Evolutionary conservation across 225 moss, liverwort and hornwort species (phyloP), one percentile per base, ranked within the genome.

Genomic region (Pseudoscleropodium purum): DNA sequence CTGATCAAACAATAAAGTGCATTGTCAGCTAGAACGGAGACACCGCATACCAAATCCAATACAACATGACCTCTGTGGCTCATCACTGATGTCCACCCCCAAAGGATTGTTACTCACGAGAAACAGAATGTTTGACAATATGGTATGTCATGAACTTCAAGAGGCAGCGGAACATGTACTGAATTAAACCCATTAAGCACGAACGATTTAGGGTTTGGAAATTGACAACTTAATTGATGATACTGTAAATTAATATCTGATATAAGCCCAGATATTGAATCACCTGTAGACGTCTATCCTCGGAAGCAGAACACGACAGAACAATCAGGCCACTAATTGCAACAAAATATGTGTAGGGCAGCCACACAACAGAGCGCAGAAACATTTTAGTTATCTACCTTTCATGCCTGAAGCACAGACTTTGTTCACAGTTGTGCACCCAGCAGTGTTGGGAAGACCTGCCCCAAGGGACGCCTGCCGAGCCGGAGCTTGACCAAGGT

Each of bases 321-420:
- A 59, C 60, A 26, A 41, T 11, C 33, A 39, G 73, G 20, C 9
- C 54, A 74, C 31, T 51, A 39, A 43, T 75, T 73, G 31, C 31
- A 66, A 75, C 43, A 39, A n/a, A 67, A 13, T 51, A 49, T 60
- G 34, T 59, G n/a, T 11, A 77, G 69, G 41, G 41, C 39, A 70
- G 52, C 69, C 82, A 76, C 18, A 37, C 36, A 91, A 57, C 47
- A 73, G 19, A 45, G 61, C 11, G 87, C 59, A 60, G 74, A 8
- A 57, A 75, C 30, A 37, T 11, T 66, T 59, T 15, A 43, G 59
- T 15, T 31, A 23, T 3, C 59, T 86, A 96, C 97, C 97, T 92
- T 99, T 99, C 97, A 99, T 95, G 92, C 99, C 96, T 20, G 99
- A 97, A 41, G 99, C 97, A 62, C 99, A 99, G 31, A 99, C 99